Conservation (phyloP, 306 rosid species). For the Luffa acutangula region DNA sequence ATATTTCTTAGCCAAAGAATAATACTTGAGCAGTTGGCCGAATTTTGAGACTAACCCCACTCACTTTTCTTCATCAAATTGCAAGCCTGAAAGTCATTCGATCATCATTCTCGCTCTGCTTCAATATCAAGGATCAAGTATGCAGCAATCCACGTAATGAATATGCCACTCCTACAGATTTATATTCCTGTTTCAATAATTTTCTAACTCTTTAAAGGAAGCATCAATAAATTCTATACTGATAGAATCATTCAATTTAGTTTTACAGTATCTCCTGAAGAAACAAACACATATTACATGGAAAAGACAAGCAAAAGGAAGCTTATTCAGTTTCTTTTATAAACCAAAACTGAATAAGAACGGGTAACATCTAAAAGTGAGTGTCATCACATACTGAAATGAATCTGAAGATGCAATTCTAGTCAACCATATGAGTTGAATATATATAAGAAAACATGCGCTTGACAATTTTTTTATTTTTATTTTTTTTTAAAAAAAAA, state of each 20-base stretch:
- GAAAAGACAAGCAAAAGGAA: not conserved
- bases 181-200: conserved; percentile 11
- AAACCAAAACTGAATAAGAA: not conserved
- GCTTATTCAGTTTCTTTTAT: not conserved
- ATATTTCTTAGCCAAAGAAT: not conserved
- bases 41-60: conserved; percentile 49
- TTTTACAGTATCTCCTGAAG: not conserved
- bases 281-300: not conserved
- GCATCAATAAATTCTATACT: not conserved
- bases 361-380: not conserved
- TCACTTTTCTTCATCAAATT: conserved; percentile 63
- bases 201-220: not conserved
- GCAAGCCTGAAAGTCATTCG: conserved; percentile 84
- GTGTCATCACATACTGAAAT: not conserved
- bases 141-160: conserved; percentile 86
- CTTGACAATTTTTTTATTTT: not conserved
- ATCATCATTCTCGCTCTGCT: conserved; percentile 79
- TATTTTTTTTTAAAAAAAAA: too few species aligned
- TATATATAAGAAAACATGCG: not conserved
- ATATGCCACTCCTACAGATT: conserved; percentile 57
- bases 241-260: not conserved
- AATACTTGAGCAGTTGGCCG: conserved; percentile 1
- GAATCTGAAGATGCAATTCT: not conserved
- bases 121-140: conserved; percentile 74
- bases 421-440: not conserved